These are phyloP conservation scores for Grosmannia huntii DNA, from an alignment of 2,329 filamentous ascomycete genomes.

Conservation along the genomic window DNA sequence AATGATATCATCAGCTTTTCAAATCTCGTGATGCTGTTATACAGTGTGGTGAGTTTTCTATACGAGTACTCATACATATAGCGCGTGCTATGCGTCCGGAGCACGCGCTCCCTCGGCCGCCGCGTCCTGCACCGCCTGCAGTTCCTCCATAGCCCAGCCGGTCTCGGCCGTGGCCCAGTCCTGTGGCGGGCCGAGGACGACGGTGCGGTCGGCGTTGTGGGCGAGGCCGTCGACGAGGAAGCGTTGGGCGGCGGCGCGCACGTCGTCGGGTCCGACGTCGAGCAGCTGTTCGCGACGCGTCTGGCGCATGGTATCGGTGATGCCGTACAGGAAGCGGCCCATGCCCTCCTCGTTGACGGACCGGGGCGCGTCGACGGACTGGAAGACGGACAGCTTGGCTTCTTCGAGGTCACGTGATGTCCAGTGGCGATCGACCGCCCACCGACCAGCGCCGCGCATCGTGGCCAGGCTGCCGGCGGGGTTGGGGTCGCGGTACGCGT, in stretches of 20 bases:
- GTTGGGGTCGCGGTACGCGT: constrained; percentile 94
- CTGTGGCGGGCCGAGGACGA: constrained; percentile 74
- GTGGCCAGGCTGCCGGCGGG: constrained; percentile 77
- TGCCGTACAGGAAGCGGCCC: constrained; percentile 68
- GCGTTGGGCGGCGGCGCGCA: constrained; percentile 67
- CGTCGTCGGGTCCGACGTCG: constrained; percentile 70
- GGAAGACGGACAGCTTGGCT: constrained; percentile 91
- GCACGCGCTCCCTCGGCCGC: constrained; percentile 16
- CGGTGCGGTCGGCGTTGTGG: constrained; percentile 46
- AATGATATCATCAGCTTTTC: neutral
- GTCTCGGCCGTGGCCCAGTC: constrained; percentile 52
- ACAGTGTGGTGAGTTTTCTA: neutral
- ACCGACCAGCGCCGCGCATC: constrained; percentile 69
- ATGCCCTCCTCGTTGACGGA: constrained; percentile 83
- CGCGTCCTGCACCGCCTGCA: constrained; percentile 56
- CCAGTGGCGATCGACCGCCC: constrained; percentile 71
- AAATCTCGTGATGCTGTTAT: neutral
- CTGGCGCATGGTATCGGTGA: constrained; percentile 85
- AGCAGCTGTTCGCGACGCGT: constrained; percentile 69
- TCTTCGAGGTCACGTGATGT: constrained; percentile 79
- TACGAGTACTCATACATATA: no score
- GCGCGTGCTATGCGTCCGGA: no score
- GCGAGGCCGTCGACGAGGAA: constrained; percentile 61
- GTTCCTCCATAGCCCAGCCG: constrained; percentile 62
- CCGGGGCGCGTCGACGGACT: constrained; percentile 76